phyloP scores from a whole-genome alignment of 108 stramenopile genomes.

The Skeletonema costatum region DNA sequence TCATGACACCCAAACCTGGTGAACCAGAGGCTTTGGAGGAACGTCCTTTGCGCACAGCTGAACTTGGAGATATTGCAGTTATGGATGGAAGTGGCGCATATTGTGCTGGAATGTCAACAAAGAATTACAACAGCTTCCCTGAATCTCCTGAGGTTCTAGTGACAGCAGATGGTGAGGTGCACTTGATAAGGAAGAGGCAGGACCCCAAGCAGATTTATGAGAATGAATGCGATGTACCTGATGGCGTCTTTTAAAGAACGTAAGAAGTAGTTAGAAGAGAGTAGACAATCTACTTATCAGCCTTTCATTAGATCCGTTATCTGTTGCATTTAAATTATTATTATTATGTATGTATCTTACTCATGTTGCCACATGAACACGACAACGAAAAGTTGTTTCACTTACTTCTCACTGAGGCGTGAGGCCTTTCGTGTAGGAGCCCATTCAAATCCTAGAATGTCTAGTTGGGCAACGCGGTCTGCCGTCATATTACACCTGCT shows the following conservation, averaged over 20 bases:
- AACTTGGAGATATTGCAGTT: slow-evolving; percentile 90
- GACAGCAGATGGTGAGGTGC: slow-evolving; percentile 64
- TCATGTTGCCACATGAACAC: too few species aligned
- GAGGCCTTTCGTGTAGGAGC: slow-evolving; percentile 27
- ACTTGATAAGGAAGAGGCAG: slow-evolving; percentile 92
- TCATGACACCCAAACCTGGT: slow-evolving; percentile 94
- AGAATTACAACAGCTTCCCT: slow-evolving; percentile 99
- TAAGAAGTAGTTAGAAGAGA: not conserved
- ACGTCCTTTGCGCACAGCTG: slow-evolving; percentile 77
- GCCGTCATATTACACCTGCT: slow-evolving; percentile 57
- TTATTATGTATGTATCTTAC: not conserved
- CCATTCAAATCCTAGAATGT: slow-evolving; percentile 62
- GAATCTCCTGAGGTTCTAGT: slow-evolving; percentile 91
- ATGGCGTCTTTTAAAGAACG: slow-evolving; percentile 35
- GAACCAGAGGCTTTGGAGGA: slow-evolving; percentile 92
- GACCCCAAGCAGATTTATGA: slow-evolving; percentile 84
- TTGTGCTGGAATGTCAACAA: slow-evolving; percentile 96
- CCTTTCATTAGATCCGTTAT: not conserved
- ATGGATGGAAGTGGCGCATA: slow-evolving; percentile 98
- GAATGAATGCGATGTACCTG: slow-evolving; percentile 68
- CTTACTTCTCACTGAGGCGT: not conserved
- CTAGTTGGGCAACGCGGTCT: slow-evolving; percentile 53
- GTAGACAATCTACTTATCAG: not conserved
- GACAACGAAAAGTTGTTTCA: not conserved
- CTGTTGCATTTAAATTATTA: not conserved